Conservation (phyloP, 1,284 basidiomycete species). For the Earliella scabrosa region DNA sequence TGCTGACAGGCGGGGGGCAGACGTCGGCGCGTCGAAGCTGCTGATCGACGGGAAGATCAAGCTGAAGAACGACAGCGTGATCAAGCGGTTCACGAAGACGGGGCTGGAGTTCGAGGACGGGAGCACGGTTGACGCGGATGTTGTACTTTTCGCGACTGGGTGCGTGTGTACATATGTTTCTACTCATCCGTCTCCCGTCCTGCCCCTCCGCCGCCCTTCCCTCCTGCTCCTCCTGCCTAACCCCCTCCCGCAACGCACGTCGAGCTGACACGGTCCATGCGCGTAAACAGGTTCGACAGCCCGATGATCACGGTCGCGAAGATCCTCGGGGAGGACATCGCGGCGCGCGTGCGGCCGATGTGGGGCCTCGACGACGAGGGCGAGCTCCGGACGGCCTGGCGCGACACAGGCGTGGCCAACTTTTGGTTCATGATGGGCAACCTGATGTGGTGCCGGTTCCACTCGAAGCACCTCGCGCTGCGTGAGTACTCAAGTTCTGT, state of each 20-base stretch:
- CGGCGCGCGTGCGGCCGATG: constrained; percentile 47
- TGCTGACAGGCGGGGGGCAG: constrained; percentile 29
- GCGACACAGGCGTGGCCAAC: constrained; percentile 31
- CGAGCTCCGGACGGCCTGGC: constrained; percentile 32
- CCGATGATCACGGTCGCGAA: constrained; percentile 42
- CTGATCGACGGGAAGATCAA: constrained; percentile 78
- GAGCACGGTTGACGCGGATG: constrained; percentile 64
- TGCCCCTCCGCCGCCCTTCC: too few species aligned
- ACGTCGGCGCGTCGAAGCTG: constrained; percentile 66
- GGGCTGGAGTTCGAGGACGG: constrained; percentile 71
- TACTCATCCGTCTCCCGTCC: background rate
- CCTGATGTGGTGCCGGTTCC: constrained; percentile 40
- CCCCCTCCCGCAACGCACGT: background rate
- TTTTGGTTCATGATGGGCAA: constrained; percentile 39
- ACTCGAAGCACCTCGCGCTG: constrained; percentile 44
- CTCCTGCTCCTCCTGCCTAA: too few species aligned
- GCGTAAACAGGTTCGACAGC: constrained; percentile 43
- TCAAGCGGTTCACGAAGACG: constrained; percentile 56
- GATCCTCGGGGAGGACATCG: constrained; percentile 54
- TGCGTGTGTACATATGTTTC: constrained; percentile 32
- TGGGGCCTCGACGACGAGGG: constrained; percentile 46
- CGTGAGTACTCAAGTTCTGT: too few species aligned
- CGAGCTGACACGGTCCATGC: constrained; percentile 9
- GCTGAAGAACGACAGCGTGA: constrained; percentile 65
- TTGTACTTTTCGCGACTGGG: constrained; percentile 73